These are phyloP conservation scores for Rhodomyrtus tomentosa DNA, from an alignment of 345 rosid genomes.

Conservation along the genomic window DNA sequence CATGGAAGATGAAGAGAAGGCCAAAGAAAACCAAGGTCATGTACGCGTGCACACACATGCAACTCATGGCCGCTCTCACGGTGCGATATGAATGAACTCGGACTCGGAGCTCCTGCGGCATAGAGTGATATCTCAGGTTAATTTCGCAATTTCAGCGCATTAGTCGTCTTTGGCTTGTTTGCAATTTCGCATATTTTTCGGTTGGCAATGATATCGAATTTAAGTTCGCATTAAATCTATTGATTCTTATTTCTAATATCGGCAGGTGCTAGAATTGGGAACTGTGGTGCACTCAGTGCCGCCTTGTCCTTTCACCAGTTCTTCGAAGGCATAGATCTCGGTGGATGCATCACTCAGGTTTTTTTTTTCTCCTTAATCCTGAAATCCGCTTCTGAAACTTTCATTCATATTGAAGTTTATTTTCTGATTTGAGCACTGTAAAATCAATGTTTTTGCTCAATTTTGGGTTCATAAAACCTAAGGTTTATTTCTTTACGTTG, in stretches of 20 bases:
- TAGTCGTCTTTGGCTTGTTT: slow-evolving; percentile 15
- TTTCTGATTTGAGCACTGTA: not conserved
- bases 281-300: slow-evolving; percentile 58
- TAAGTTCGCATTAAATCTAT: not conserved
- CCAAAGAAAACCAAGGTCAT: slow-evolving; percentile 6
- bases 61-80: slow-evolving; percentile 28
- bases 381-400: not conserved
- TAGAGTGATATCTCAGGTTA: slow-evolving; percentile 26
- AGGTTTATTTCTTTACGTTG: not conserved
- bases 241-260: not conserved
- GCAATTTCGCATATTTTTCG: too few relatives aligned
- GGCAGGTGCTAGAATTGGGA: slow-evolving; percentile 53
- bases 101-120: slow-evolving; percentile 13
- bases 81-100: slow-evolving; percentile 13
- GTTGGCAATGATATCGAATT: too few relatives aligned
- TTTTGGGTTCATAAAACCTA: too few relatives aligned
- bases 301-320: slow-evolving; percentile 68
- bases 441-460: not conserved
- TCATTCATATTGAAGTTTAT: not conserved
- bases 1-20: slow-evolving; percentile 6
- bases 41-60: slow-evolving; percentile 12
- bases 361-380: too few relatives aligned
- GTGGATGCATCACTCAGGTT: slow-evolving; percentile 54
- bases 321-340: slow-evolving; percentile 71
- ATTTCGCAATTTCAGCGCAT: not conserved